phyloP scores from a whole-genome alignment of 2,329 filamentous ascomycete genomes.

The Byssochlamys sp. region DNA sequence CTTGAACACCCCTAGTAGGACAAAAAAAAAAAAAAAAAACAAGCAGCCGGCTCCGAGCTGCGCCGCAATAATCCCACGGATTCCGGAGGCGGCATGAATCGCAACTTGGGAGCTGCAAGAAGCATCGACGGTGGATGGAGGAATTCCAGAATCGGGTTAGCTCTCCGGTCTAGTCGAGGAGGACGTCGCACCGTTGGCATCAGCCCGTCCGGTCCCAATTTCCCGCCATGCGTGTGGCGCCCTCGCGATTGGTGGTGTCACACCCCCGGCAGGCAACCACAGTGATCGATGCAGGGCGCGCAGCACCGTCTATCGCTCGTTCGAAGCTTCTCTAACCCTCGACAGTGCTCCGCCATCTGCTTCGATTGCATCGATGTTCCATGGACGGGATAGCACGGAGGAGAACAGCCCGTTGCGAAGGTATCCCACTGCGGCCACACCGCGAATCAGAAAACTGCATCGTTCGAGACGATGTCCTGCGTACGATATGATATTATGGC shows the following conservation, averaged over 20 bases:
- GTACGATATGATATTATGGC: too few species aligned
- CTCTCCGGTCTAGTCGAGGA: background rate
- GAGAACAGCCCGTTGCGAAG: background rate
- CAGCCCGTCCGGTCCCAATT: conserved; percentile 1
- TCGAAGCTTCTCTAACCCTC: conserved; percentile 10
- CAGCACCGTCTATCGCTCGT: conserved; percentile 6
- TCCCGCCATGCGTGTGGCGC: conserved; percentile 1
- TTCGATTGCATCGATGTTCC: background rate
- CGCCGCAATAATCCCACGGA: background rate
- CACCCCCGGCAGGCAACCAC: conserved; percentile 11
- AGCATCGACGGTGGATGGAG: background rate
- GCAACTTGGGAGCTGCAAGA: background rate
- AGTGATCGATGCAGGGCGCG: conserved; percentile 19
- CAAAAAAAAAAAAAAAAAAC: background rate
- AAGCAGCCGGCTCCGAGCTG: background rate
- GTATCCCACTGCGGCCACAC: background rate
- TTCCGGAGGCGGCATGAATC: background rate
- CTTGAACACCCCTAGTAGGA: background rate
- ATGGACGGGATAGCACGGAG: background rate
- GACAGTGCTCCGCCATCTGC: background rate
- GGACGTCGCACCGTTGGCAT: conserved; percentile 1
- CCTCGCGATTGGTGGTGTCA: conserved; percentile 7
- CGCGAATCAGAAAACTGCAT: background rate
- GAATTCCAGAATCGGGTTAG: conserved; percentile 1
- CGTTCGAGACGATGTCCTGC: background rate